phyloP scores from a whole-genome alignment of 805 yeast species.

The Sugiyamaella qingdaonensis region DNA sequence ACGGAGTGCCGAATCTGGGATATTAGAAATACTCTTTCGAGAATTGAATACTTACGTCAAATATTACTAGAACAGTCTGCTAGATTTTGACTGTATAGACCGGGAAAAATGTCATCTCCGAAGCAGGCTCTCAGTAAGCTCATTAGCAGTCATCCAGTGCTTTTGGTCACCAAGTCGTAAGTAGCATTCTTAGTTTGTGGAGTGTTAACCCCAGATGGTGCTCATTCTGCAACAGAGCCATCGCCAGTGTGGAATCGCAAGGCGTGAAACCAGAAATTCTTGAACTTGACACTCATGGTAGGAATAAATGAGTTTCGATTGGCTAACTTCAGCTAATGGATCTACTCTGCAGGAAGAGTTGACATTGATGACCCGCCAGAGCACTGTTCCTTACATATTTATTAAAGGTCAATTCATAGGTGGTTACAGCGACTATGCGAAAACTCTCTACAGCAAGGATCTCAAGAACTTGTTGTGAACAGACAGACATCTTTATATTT shows the following conservation, averaged over 20 bases:
- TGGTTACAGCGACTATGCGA: slow-evolving; percentile 41
- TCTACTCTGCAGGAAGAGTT: slow-evolving; percentile 77
- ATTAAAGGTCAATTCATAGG: slow-evolving; percentile 92
- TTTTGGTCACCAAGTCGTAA: slow-evolving; percentile 71
- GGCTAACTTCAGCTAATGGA: slow-evolving; percentile 55
- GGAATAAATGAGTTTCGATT: slow-evolving; percentile 11
- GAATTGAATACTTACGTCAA: too few species aligned
- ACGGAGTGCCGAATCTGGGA: too few species aligned
- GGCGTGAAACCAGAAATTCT: slow-evolving; percentile 49
- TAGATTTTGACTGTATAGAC: too few species aligned
- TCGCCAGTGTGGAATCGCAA: slow-evolving; percentile 37
- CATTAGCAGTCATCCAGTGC: slow-evolving; percentile 61
- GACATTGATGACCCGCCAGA: slow-evolving; percentile 74
- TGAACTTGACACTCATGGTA: slow-evolving; percentile 44
- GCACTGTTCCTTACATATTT: slow-evolving; percentile 90
- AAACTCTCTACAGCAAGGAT: slow-evolving; percentile 5
- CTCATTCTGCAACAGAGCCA: slow-evolving; percentile 41
- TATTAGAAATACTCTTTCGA: too few species aligned
- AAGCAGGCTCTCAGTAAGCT: slow-evolving; percentile 33
- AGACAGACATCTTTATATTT: neutral
- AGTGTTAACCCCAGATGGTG: slow-evolving; percentile 2
- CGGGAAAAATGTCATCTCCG: neutral
- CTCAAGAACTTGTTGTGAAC: slow-evolving; percentile 2
- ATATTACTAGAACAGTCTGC: too few species aligned
- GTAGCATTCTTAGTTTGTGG: neutral